phyloP scores from a whole-genome alignment of 768 basidiomycete genomes.

The Suillus bovinus region DNA sequence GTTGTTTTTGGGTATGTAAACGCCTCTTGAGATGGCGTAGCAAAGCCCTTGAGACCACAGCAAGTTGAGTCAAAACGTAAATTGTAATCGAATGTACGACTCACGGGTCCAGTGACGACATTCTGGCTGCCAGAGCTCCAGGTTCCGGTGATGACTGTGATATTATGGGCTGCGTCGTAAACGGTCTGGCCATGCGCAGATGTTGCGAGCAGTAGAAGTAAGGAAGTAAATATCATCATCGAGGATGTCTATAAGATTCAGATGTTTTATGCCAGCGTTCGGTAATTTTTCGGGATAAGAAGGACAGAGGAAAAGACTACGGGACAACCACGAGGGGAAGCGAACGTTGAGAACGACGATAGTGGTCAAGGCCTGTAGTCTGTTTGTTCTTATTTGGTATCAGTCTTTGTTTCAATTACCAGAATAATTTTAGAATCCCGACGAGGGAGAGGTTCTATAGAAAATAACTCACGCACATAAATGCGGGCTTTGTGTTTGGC shows the following conservation, averaged over 20 bases:
- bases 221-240: constrained; percentile 24
- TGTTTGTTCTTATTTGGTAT: constrained; percentile 28
- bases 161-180: constrained; percentile 56
- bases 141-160: constrained; percentile 72
- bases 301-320: constrained; percentile 9
- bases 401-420: constrained; percentile 10
- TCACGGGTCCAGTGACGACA: constrained; percentile 81
- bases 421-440: not conserved
- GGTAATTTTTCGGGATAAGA: not conserved
- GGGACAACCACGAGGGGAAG: constrained; percentile 14
- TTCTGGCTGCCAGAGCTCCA: constrained; percentile 81
- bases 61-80: constrained; percentile 10
- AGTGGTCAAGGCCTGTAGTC: constrained; percentile 32
- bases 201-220: constrained; percentile 30
- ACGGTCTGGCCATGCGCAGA: constrained; percentile 40
- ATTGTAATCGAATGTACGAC: constrained; percentile 34
- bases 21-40: constrained; percentile 75
- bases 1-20: constrained; percentile 86
- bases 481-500: not conserved
- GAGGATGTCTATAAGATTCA: constrained; percentile 6
- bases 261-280: not conserved
- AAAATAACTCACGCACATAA: too few species aligned
- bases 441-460: too few species aligned
- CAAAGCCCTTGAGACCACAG: constrained; percentile 62
- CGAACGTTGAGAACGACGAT: constrained; percentile 31